Evolutionary conservation across 208 protist genomes (phyloP).

Genomic region (Angomonas ambiguus): DNA sequence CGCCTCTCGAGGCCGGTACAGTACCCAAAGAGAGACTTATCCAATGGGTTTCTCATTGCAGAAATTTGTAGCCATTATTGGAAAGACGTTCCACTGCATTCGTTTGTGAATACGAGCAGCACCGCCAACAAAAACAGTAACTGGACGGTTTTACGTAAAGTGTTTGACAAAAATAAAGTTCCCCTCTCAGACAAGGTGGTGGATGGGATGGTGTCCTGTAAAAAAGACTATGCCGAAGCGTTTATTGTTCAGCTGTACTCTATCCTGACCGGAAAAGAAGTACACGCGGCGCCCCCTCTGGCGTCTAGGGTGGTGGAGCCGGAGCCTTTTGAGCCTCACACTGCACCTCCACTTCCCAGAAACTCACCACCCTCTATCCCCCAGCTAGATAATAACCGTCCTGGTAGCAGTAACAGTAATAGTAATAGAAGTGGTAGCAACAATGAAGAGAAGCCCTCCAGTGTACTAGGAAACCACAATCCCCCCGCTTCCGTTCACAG

Average conservation of each 20-base stretch:
- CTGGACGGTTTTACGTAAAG: slow-evolving; percentile 76
- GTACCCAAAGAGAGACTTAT: slow-evolving; percentile 85
- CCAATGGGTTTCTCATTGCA: slow-evolving; percentile 90
- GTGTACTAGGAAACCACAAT: no score
- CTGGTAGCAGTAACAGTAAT: neutral
- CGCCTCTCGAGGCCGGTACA: slow-evolving; percentile 71
- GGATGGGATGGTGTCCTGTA: slow-evolving; percentile 68
- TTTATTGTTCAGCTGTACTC: slow-evolving; percentile 81
- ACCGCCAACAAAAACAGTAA: slow-evolving; percentile 80
- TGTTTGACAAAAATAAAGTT: slow-evolving; percentile 54
- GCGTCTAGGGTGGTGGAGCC: slow-evolving; percentile 15
- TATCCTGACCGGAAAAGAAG: slow-evolving; percentile 56
- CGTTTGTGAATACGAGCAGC: slow-evolving; percentile 77
- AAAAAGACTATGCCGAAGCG: slow-evolving; percentile 60
- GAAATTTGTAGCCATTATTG: slow-evolving; percentile 93
- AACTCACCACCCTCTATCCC: neutral
- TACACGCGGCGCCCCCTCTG: slow-evolving; percentile 46
- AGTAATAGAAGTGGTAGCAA: neutral
- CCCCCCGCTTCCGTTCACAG: no score
- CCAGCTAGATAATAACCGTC: neutral
- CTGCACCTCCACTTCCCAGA: neutral
- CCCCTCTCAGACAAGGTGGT: slow-evolving; percentile 70
- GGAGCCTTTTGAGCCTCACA: neutral
- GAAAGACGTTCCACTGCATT: slow-evolving; percentile 86
- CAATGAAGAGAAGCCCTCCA: no score